Evolutionary conservation across 75 land plant species (phyloP), one percentile per base, ranked within the genome.

Genomic region (Chamaecyparis obtusa): DNA sequence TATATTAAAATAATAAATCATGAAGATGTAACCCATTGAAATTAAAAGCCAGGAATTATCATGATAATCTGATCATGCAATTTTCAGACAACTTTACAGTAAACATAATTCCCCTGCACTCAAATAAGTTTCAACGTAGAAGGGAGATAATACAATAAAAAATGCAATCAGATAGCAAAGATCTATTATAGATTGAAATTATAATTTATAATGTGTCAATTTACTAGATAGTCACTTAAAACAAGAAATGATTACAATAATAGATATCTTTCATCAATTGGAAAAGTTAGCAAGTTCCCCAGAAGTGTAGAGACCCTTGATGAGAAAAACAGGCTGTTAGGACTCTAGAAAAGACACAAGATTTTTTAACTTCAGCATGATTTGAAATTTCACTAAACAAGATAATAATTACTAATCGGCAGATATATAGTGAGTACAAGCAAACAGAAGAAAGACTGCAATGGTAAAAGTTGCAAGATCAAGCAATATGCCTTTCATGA

Each of bases 41-140:
- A 43, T 24, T 16, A 41, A 43, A 24, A 41, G 24, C 48, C 48
- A 43, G 14, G 1, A 80, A 30, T 9, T 80, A 24, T 8, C 83
- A 44, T 24, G 13, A 43, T 9, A 77, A 64, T 33, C 19, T 14
- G 35, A 43, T 13, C 39, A 76, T 64, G 15, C 15, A n/a, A 89
- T 35, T 49, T 17, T 81, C 37, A 36, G 83, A 87, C 85, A 39
- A 43, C 24, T 78, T 21, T 33, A 86, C 36, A 80, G 44, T 10
- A 80, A 49, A 43, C 83, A 41, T 80, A 90, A 33, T 51, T 84
- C 14, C 30, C 85, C 32, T 9, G 83, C 83, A 81, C 30, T 27
- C 10, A 81, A 81, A 4, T 9, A 46, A 46, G 6, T 79, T 81
- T 81, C 32, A 81, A 81, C n/a, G n/a, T 41, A 81, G 51, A 81